These are phyloP conservation scores for Alopecurus myosuroides DNA, from an alignment of 176 grass and related monocot genomes.

Conservation along the genomic window DNA sequence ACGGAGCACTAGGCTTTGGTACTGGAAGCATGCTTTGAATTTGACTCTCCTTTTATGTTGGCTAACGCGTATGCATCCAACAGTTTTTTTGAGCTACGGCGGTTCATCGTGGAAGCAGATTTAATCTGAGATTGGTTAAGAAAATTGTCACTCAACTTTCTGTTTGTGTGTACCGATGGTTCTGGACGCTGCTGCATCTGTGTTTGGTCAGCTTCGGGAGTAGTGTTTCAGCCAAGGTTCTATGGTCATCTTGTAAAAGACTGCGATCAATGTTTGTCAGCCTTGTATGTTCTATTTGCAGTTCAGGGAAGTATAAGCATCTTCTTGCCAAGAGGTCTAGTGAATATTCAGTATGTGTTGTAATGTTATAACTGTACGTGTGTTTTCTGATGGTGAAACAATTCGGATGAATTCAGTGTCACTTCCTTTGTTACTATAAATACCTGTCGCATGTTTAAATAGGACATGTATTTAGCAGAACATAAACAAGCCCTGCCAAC, in stretches of 20 bases:
- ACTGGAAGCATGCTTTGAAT: background rate
- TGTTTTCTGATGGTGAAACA: background rate
- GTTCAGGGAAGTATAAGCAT: background rate
- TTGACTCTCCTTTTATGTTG: background rate
- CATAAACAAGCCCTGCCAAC: no score
- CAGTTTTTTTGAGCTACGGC: background rate
- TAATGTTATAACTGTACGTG: background rate
- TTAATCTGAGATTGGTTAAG: background rate
- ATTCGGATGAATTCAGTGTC: background rate
- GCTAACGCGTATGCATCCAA: background rate
- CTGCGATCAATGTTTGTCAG: background rate
- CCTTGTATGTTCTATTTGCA: background rate
- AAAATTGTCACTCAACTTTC: background rate
- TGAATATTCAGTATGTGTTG: background rate
- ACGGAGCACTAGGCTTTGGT: background rate
- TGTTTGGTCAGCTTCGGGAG: background rate
- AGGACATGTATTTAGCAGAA: no score
- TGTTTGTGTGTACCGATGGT: no score
- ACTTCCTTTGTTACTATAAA: background rate
- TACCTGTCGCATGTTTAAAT: no score
- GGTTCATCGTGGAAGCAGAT: background rate
- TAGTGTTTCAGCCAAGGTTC: background rate
- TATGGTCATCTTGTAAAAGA: background rate
- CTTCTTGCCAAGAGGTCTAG: background rate
- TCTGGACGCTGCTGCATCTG: background rate